These are phyloP conservation scores for Colletotrichum godetiae DNA, from an alignment of 2,329 filamentous ascomycete genomes.

Conservation along the genomic window DNA sequence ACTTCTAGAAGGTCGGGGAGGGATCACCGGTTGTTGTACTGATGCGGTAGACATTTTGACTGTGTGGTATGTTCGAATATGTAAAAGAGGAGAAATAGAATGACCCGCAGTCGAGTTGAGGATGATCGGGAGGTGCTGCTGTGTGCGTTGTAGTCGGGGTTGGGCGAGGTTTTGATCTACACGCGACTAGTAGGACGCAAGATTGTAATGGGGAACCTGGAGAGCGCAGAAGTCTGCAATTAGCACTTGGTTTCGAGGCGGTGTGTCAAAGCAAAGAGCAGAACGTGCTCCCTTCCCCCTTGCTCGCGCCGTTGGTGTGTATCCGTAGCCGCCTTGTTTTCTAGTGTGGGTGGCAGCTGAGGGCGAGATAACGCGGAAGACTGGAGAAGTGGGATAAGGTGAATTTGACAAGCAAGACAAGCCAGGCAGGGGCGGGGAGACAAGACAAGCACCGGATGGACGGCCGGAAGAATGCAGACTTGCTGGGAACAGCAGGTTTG, in stretches of 20 bases:
- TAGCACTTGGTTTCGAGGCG: constrained; percentile 23
- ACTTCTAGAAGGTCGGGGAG: constrained; percentile 65
- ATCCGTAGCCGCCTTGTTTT: not conserved
- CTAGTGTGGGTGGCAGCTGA: not conserved
- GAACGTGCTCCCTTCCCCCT: constrained; percentile 1
- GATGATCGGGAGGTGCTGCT: not conserved
- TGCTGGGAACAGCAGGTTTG: constrained; percentile 10
- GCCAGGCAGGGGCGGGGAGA: constrained; percentile 5
- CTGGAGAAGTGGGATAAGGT: constrained; percentile 10
- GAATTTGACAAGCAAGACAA: constrained; percentile 15
- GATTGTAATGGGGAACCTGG: not conserved
- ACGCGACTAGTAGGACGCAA: not conserved
- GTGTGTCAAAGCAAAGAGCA: constrained; percentile 30
- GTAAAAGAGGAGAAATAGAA: not conserved
- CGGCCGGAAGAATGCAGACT: not conserved
- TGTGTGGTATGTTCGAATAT: constrained; percentile 37
- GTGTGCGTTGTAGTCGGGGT: not conserved
- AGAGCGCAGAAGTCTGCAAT: constrained; percentile 3
- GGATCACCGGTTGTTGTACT: constrained; percentile 65
- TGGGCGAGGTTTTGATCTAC: not conserved
- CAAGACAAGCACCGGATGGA: not conserved
- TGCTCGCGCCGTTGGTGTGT: constrained; percentile 12
- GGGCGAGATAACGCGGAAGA: constrained; percentile 24
- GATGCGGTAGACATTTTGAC: constrained; percentile 61
- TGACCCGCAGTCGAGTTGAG: not conserved